A percentile compares a stretch with the other conserved stretches of the same genome.
Evolutionary conservation across 257 asterid genomes (phyloP).

Genomic region (Penstemon davidsonii): DNA sequence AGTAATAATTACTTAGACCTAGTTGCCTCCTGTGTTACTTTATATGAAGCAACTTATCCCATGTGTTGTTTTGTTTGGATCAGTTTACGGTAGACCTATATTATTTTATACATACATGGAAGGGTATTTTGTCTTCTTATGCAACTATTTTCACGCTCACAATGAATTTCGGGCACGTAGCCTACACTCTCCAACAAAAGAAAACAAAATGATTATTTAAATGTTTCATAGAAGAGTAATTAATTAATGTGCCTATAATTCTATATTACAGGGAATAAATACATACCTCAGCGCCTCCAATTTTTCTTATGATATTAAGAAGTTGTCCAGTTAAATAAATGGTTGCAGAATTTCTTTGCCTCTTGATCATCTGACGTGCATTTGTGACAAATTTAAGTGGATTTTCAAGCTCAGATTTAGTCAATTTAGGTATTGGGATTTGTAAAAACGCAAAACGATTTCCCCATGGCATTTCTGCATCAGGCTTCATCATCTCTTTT

Average conservation of each 20-base stretch:
- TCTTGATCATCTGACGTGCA: conserved; percentile 35
- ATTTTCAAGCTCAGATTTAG: not conserved
- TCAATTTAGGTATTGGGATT: conserved; percentile 38
- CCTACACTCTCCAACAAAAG: no score
- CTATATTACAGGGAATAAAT: no score
- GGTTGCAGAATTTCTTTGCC: conserved; percentile 42
- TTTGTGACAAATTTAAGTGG: conserved; percentile 36
- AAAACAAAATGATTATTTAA: not conserved
- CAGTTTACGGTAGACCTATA: no score
- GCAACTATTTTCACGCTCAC: no score
- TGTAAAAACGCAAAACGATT: conserved; percentile 58
- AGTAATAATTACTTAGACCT: no score
- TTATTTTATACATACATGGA: no score
- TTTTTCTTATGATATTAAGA: conserved; percentile 30
- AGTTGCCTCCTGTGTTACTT: no score
- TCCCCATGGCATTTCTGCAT: conserved; percentile 46
- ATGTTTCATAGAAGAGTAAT: not conserved
- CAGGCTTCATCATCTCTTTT: conserved; percentile 44
- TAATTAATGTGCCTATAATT: no score
- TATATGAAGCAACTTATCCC: no score
- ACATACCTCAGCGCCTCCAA: conserved; percentile 47
- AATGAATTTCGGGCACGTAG: no score
- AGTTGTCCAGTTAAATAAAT: conserved; percentile 46
- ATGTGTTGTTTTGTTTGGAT: no score
- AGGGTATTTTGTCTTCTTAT: no score